Conservation (phyloP, 208 protist species). For the Acanthamoeba triangularis region DNA sequence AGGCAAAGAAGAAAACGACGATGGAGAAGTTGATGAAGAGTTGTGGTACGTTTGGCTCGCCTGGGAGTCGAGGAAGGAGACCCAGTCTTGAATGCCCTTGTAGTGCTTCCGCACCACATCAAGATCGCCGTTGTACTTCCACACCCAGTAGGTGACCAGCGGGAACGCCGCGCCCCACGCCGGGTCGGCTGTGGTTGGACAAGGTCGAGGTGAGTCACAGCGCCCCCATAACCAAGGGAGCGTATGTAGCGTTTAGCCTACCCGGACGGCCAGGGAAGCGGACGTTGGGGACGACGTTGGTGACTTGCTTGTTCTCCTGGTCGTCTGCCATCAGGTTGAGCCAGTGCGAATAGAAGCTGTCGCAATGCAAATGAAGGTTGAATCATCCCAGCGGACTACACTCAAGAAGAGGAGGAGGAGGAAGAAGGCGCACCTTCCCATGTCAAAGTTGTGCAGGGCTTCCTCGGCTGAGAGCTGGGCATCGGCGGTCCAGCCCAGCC, state of each 20-base stretch:
- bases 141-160: conserved; percentile 36
- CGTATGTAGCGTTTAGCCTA: background rate
- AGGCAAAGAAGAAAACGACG: no score
- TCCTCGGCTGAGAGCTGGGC: conserved; percentile 67
- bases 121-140: background rate
- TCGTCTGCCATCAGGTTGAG: background rate
- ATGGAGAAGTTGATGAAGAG: background rate
- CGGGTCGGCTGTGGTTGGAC: conserved; percentile 58
- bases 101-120: conserved; percentile 16
- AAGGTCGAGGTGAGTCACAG: background rate
- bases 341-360: conserved; percentile 58
- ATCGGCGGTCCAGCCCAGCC: conserved; percentile 85
- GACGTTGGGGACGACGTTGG: conserved; percentile 81
- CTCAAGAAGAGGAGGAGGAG: background rate
- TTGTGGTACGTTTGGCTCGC: background rate
- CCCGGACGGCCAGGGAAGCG: conserved; percentile 77
- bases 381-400: background rate
- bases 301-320: conserved; percentile 60
- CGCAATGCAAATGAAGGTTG: background rate
- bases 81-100: background rate
- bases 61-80: background rate
- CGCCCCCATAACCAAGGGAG: background rate
- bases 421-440: background rate
- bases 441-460: conserved; percentile 83
- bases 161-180: conserved; percentile 81